phyloP scores from a whole-genome alignment of 2,329 filamentous ascomycete genomes.

The Chrysosporium queenslandicum region DNA sequence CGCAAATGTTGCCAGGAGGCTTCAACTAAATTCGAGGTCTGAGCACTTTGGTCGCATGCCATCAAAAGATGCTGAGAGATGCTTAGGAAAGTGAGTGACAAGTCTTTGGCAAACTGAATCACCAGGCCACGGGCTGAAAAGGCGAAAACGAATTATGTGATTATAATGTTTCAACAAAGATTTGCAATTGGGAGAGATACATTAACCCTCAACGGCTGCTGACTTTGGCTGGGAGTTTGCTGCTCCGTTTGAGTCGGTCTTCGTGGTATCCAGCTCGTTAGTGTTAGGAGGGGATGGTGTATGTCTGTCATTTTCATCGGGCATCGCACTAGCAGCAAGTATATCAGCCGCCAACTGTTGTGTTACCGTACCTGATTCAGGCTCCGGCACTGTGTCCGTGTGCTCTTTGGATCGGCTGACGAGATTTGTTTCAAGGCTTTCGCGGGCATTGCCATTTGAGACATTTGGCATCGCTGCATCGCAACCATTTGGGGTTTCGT shows the following conservation, averaged over 20 bases:
- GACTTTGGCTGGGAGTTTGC: neutral
- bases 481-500: neutral
- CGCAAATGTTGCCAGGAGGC: too few species aligned
- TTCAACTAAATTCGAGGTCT: too few species aligned
- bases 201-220: neutral
- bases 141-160: too few species aligned
- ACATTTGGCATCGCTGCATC: neutral
- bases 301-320: neutral
- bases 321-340: neutral
- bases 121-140: too few species aligned
- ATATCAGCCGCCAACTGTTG: neutral
- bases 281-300: neutral
- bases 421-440: neutral
- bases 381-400: neutral
- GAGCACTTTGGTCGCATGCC: too few species aligned
- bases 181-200: too few species aligned
- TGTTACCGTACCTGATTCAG: neutral
- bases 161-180: too few species aligned
- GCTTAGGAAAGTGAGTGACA: too few species aligned
- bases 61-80: too few species aligned
- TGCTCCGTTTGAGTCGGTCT: neutral
- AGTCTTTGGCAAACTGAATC: too few species aligned
- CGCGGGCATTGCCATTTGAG: neutral
- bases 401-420: neutral
- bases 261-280: neutral